Evolutionary conservation across 2,329 filamentous ascomycete genomes (phyloP), one percentile per base, ranked within the genome.

Genomic region (Teratosphaeria gauchensis): DNA sequence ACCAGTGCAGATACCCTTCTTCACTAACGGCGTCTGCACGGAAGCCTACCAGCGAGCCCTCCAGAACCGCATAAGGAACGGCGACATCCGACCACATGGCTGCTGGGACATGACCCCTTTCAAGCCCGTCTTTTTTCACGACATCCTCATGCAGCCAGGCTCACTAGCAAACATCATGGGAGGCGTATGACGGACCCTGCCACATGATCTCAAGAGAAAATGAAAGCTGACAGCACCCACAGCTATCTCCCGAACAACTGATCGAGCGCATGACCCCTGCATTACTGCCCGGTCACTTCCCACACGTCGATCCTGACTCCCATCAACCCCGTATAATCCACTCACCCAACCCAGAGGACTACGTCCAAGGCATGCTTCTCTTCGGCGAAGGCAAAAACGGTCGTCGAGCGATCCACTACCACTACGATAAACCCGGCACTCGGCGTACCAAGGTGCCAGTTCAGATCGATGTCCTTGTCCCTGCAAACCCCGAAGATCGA

Each of bases 81-180:
- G 53, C n/a, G 52, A 62, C 31, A 57, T 82, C 53, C 76, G 74
- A 19, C 77, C 80, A 61, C 79, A 79, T 14, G 78, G 75, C 61
- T 75, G 80, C 30, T 80, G 82, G 64, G 80, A 80, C 4, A 71
- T 80, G 11, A 75, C 71, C 62, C 77, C 81, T 59, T 79, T 80
- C 68, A 80, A 80, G 56, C 79, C 80, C 24, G 82, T 82, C 68
- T 77, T 84, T 58, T 71, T 80, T 6, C 70, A 75, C 32, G 70
- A 76, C 19, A 77, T 82, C 51, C 67, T 84, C 77, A 72, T 75
- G 74, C 60, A 77, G 74, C 66, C 81, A 79, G 70, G 76, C 64
- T 67, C 74, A 61, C 63, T 72, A 56, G 61, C 73, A 58, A 46
- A 69, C 62, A 16, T 74, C 9, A 56, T 68, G 32, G 61, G 61